Conservation (phyloP, 2,329 filamentous ascomycete genomes). For the Colletotrichum lentis region DNA sequence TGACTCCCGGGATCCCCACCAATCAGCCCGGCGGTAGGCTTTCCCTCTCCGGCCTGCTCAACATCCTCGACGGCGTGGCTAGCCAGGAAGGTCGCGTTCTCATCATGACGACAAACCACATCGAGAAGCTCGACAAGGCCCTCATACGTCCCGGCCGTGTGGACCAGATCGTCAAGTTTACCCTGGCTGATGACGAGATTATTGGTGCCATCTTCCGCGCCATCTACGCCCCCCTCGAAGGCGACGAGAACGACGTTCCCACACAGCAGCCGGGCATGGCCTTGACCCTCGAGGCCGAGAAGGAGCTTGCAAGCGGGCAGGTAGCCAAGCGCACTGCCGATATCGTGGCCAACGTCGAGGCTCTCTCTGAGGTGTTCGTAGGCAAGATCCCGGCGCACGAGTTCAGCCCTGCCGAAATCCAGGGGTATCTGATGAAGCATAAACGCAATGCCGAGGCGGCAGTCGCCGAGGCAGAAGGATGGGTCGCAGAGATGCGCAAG, state of each 20-base stretch:
- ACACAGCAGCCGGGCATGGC: not conserved
- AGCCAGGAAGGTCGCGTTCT: constrained; percentile 70
- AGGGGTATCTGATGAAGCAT: constrained; percentile 65
- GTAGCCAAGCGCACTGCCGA: constrained; percentile 47
- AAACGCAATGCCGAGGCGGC: constrained; percentile 62
- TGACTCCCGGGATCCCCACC: constrained; percentile 44
- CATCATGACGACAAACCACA: constrained; percentile 72
- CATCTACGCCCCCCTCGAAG: constrained; percentile 63
- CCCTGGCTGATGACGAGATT: constrained; percentile 62
- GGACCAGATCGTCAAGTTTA: constrained; percentile 67
- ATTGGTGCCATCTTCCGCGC: constrained; percentile 64
- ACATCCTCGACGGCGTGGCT: constrained; percentile 79
- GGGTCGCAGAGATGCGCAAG: constrained; percentile 59
- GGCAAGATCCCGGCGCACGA: constrained; percentile 60
- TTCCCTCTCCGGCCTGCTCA: constrained; percentile 79
- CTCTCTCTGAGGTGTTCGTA: constrained; percentile 59
- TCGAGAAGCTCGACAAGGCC: constrained; percentile 68
- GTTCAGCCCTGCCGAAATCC: constrained; percentile 69
- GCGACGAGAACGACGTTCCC: constrained; percentile 47
- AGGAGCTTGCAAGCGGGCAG: constrained; percentile 46
- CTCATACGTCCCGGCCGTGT: constrained; percentile 70
- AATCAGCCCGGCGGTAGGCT: constrained; percentile 51
- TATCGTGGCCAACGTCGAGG: constrained; percentile 52
- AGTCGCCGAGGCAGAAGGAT: constrained; percentile 56
- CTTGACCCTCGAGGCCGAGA: constrained; percentile 32